Evolutionary conservation across 140 eudicot species (phyloP), one percentile per base, ranked within the genome.

Genomic region (Anethum foeniculum): DNA sequence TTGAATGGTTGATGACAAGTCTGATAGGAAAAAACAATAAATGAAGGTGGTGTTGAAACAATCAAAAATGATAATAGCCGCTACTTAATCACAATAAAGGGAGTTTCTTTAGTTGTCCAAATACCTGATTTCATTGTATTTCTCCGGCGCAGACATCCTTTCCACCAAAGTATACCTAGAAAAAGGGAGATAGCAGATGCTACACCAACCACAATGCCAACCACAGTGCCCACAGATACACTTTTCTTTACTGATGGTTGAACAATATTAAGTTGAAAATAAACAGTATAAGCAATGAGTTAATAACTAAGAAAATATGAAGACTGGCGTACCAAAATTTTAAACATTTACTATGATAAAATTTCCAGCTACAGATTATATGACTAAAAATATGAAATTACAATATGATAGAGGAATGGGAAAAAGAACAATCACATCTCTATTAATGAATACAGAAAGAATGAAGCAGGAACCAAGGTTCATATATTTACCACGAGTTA

Each of bases 151-250:
- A 88, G 43, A 78, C 81, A 93, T 36, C 94, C 90, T 77, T 47
- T 80, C 94, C 91, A 85, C 96, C 97, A 90, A 72, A 89, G 88
- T 60, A 89, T 43, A 65, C 78, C 87, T 48, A 92, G 56, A 84
- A 89, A 56, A 41, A 90, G 34, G 72, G 78, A 25, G 56, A 86
- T 41, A 30, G 36, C 43, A 43, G 80, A 84, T 34, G 80, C 79
- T 65, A 84, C 87, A 62, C 83, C 94, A 72, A 88, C 30, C 43
- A 88, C 90, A 77, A 90, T 86, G 44, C 90, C 94, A 76, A 81
- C 84, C 71, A 92, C 83, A 36, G 81, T 75, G 34, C 93, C 94
- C 3, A 34, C 82, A 34, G 93, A 90, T 7, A 80, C 76, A 77
- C 84, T 85, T 86, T 85, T 79, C 54, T 77, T 75, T 78, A 48